Percentiles rank a stretch among this genome's conserved stretches.
Conservation (phyloP, 345 rosid genomes). For the Trapa incisa region DNA sequence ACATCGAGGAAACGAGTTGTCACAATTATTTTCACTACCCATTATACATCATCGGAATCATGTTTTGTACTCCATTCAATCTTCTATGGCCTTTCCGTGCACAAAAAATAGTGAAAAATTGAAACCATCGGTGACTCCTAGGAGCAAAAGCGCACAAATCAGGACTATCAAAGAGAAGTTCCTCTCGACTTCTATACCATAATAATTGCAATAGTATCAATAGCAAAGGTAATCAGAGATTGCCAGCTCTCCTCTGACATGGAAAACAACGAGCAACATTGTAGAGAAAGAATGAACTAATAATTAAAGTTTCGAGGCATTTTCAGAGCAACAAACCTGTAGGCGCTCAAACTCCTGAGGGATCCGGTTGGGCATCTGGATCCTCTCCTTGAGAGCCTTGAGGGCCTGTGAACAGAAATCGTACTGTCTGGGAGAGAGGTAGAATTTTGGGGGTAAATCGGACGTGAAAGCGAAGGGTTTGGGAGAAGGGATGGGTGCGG, state of each 20-base stretch:
- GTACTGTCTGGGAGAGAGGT: constrained; percentile 52
- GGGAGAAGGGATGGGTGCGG: constrained; percentile 12
- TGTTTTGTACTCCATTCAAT: background rate
- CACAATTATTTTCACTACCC: background rate
- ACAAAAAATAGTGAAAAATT: background rate
- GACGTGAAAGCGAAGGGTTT: constrained; percentile 29
- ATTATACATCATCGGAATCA: background rate
- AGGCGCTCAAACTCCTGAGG: constrained; percentile 43
- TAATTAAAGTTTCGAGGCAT: background rate
- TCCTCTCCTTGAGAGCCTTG: constrained; percentile 27
- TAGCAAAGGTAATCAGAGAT: background rate
- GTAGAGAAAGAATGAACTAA: background rate
- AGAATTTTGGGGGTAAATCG: constrained; percentile 35
- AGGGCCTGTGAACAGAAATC: constrained; percentile 55
- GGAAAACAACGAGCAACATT: background rate
- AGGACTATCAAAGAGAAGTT: background rate
- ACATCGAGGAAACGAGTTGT: background rate
- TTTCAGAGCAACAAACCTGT: constrained; percentile 28
- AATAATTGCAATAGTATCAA: background rate
- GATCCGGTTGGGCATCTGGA: constrained; percentile 28
- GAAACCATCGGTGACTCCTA: background rate
- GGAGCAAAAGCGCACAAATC: background rate
- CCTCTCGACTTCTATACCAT: background rate
- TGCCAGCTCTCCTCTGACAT: background rate
- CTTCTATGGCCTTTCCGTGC: no score